Conservation (phyloP, 495 filamentous ascomycete genomes). For the Cetradonia linearis region DNA sequence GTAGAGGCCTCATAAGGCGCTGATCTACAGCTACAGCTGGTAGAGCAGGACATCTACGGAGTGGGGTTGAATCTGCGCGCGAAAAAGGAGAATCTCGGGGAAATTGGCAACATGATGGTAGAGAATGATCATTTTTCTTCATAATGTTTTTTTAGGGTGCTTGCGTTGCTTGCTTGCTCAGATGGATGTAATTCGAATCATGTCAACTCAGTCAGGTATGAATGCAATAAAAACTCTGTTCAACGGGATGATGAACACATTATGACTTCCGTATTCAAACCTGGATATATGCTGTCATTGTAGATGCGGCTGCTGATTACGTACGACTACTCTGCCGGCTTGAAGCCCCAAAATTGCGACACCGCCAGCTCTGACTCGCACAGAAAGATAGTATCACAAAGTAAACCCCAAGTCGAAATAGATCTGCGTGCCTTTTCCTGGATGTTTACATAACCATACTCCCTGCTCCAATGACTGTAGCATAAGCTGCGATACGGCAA, state of each 20-base stretch:
- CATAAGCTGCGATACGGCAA: neutral
- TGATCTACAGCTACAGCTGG: neutral
- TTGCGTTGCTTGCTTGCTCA: conserved; percentile 9
- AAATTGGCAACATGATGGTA: conserved; percentile 12
- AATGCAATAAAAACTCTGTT: conserved; percentile 11
- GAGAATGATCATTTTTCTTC: conserved; percentile 2
- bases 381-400: neutral
- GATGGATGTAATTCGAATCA: conserved; percentile 6
- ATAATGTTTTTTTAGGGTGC: conserved; percentile 5
- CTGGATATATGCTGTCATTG: neutral
- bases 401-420: neutral
- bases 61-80: conserved; percentile 2
- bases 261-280: neutral
- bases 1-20: conserved; percentile 1
- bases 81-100: neutral
- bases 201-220: conserved; percentile 7
- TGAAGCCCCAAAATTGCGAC: neutral
- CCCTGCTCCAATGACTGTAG: neutral
- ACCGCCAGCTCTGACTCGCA: neutral
- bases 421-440: neutral
- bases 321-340: neutral
- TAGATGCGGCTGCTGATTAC: neutral
- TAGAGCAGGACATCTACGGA: neutral
- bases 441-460: neutral
- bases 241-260: neutral